phyloP scores from a whole-genome alignment of 805 yeast genomes.

The Barnettozyma wickerhamii region DNA sequence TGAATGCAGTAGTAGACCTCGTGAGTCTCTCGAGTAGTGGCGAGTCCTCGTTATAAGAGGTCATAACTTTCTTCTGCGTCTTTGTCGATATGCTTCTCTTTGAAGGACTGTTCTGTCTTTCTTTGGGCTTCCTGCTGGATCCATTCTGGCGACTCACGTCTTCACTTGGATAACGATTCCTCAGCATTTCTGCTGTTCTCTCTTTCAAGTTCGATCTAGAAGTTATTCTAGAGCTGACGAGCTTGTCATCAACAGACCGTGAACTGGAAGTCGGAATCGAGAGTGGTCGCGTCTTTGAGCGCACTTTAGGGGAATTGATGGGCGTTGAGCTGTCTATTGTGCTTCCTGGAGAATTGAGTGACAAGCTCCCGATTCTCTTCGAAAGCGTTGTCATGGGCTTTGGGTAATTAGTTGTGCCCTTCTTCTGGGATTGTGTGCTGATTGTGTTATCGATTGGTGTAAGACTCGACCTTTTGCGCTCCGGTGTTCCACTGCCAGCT shows the following conservation, averaged over 20 bases:
- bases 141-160: neutral
- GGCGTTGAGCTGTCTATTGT: constrained; percentile 4
- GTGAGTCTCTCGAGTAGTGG: constrained; percentile 23
- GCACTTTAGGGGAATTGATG: constrained; percentile 5
- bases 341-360: constrained; percentile 10
- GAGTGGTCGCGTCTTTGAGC: neutral
- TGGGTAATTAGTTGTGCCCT: constrained; percentile 1
- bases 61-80: neutral
- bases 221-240: neutral
- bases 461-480: constrained; percentile 6
- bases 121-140: neutral
- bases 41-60: constrained; percentile 12
- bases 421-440: constrained; percentile 3
- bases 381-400: constrained; percentile 20
- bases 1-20: constrained; percentile 21
- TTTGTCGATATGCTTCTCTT: constrained; percentile 9
- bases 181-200: neutral
- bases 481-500: neutral
- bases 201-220: neutral
- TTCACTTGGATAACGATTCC: neutral
- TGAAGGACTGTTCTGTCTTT: constrained; percentile 2
- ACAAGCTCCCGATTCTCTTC: constrained; percentile 10
- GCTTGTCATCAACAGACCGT: neutral
- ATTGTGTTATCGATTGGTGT: constrained; percentile 10
- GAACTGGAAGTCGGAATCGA: neutral